Evolutionary conservation across 176 grass and related monocot genomes (phyloP).

Genomic region (Musa beccarii): DNA sequence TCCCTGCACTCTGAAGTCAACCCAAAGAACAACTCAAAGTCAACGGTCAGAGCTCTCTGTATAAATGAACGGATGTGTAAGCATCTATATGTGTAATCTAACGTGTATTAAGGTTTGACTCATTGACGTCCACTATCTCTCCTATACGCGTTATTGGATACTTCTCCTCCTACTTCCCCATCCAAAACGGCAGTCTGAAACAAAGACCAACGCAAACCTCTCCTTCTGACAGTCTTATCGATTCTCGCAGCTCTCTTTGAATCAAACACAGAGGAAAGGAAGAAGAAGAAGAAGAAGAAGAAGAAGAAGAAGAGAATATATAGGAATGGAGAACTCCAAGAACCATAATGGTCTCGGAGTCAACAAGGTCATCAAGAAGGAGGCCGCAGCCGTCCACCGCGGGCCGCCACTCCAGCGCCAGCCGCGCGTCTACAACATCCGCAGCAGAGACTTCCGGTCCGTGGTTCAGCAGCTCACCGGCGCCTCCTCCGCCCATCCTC

Average conservation of each 20-base stretch:
- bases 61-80: too few relatives aligned
- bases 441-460: neutral
- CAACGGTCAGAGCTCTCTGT: too few relatives aligned
- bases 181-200: too few relatives aligned
- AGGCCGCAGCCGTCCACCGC: neutral
- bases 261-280: neutral
- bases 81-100: too few relatives aligned
- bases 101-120: too few relatives aligned
- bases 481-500: neutral
- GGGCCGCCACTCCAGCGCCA: neutral
- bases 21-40: too few relatives aligned
- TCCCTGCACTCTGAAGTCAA: too few relatives aligned
- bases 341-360: neutral
- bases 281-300: neutral
- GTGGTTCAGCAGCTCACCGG: conserved; percentile 15
- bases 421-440: conserved; percentile 8
- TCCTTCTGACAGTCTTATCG: too few relatives aligned
- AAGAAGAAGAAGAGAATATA: neutral
- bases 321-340: neutral
- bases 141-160: neutral
- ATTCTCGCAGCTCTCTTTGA: too few relatives aligned
- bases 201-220: too few relatives aligned
- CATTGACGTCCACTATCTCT: neutral
- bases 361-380: conserved; percentile 11
- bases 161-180: neutral